A percentile compares a stretch with the other conserved stretches of the same genome.
Conservation (phyloP, 2,329 filamentous ascomycete genomes). For the Cladorrhinum sp. region DNA sequence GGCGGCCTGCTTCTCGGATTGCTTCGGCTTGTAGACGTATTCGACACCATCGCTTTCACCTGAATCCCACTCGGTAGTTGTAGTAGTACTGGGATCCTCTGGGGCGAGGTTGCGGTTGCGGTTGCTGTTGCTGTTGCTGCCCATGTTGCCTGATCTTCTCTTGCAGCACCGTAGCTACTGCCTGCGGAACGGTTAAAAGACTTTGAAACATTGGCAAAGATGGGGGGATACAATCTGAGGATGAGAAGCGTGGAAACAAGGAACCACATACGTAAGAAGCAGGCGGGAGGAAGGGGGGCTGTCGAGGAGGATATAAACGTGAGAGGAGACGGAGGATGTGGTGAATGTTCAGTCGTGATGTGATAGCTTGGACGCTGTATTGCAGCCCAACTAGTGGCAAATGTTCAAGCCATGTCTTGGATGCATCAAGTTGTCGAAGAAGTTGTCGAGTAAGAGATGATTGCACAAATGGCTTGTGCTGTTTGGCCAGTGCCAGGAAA, state of each 20-base stretch:
- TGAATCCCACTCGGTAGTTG: slow-evolving; percentile 29
- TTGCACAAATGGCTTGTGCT: background rate
- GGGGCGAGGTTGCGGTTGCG: background rate
- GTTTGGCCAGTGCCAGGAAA: background rate
- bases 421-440: background rate
- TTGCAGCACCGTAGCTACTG: slow-evolving; percentile 20
- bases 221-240: background rate
- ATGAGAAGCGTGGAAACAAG: background rate
- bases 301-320: too few relatives aligned
- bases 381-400: slow-evolving; percentile 13
- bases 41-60: slow-evolving; percentile 24
- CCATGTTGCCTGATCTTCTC: slow-evolving; percentile 23
- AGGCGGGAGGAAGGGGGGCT: too few relatives aligned
- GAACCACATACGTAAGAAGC: background rate
- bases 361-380: background rate
- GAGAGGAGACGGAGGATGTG: too few relatives aligned
- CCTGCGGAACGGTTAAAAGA: slow-evolving; percentile 19
- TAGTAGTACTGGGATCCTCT: slow-evolving; percentile 17
- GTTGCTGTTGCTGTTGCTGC: slow-evolving; percentile 10
- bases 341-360: background rate
- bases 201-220: slow-evolving; percentile 21
- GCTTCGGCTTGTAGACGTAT: slow-evolving; percentile 23
- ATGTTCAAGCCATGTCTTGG: background rate
- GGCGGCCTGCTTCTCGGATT: background rate
- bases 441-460: slow-evolving; percentile 10